These are phyloP conservation scores for Aureobasidium pullulans DNA, from an alignment of 2,329 filamentous ascomycete genomes.

Conservation along the genomic window DNA sequence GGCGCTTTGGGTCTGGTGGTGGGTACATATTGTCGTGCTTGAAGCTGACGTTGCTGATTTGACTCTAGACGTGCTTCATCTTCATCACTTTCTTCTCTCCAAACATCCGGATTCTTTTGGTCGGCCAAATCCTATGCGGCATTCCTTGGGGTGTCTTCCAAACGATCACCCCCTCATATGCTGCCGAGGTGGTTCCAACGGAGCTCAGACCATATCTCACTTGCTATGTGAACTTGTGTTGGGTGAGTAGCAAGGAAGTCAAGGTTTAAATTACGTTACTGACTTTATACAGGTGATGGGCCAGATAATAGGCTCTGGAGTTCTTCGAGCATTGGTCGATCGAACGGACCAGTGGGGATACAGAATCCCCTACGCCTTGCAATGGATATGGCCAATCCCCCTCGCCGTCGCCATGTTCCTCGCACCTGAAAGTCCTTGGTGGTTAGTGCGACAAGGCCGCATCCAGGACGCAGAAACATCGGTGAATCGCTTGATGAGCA, in stretches of 20 bases:
- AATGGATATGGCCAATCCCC: constrained; percentile 34
- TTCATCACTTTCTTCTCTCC: constrained; percentile 16
- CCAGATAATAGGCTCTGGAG: constrained; percentile 44
- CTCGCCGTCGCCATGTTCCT: constrained; percentile 23
- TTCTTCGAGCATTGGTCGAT: constrained; percentile 24
- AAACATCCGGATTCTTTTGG: constrained; percentile 23
- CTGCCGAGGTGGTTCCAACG: constrained; percentile 56
- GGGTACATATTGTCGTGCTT: not conserved
- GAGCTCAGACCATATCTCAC: constrained; percentile 51
- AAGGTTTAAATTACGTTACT: not conserved
- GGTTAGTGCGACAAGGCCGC: constrained; percentile 31
- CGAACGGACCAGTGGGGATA: constrained; percentile 28
- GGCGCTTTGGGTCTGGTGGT: constrained; percentile 45
- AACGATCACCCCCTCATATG: constrained; percentile 49
- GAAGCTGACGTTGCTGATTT: not conserved
- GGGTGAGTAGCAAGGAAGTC: constrained; percentile 32
- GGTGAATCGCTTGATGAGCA: constrained; percentile 23
- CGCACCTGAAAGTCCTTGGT: constrained; percentile 31
- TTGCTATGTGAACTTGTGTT: constrained; percentile 55
- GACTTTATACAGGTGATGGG: constrained; percentile 35
- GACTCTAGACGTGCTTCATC: constrained; percentile 11
- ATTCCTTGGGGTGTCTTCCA: constrained; percentile 27
- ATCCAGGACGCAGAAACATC: constrained; percentile 29
- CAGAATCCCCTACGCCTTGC: constrained; percentile 35
- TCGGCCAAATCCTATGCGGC: constrained; percentile 33